Evolutionary conservation across 2,329 filamentous ascomycete genomes (phyloP), one percentile per base, ranked within the genome.

Genomic region (Truncatella angustata): DNA sequence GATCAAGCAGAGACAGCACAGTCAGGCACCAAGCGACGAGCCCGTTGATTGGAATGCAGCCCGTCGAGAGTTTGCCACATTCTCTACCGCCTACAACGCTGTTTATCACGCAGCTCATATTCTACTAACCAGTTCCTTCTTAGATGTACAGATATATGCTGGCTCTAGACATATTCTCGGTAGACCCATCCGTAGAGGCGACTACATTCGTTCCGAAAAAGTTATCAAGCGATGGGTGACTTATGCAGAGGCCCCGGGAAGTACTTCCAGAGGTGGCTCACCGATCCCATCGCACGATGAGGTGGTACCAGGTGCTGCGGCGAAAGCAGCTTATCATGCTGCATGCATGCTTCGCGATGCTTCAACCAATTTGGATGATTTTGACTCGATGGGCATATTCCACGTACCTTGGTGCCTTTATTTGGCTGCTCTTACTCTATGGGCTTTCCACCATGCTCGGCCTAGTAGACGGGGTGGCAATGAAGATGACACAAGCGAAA

Each of bases 321-420:
- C 71, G 2, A 70, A 70, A 50, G 74, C 79, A 1, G 71, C 75
- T 0, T 79, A 76, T 64, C 82, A 85, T 57, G 80, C 81, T 0
- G 78, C 81, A 0, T 66, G 66, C 2, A 67, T 85, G 11, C 64
- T 85, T 1, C 70, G 73, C 11, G 76, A 80, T 23, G 76, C 77
- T 0, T 71, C 78, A 7, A 66, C 72, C 30, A 72, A 74, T 23
- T 65, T 83, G 2, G 70, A 77, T 11, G 74, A 79, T 32, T 77
- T 74, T 52, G 77, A 80, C 18, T 72, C 76, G 2, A 75, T 75
- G 37, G 76, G 79, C 39, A 66, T 80, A 0, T 85, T 85, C 60
- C 81, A 85, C 58, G 80, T 84, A 16, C 79, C 81, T 0, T 86
- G 82, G 83, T 81, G 79, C 55, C 61, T 85, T 11, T 85, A 85